Conservation (phyloP, 2,329 filamentous ascomycete genomes). For the Penicillium hordei region DNA sequence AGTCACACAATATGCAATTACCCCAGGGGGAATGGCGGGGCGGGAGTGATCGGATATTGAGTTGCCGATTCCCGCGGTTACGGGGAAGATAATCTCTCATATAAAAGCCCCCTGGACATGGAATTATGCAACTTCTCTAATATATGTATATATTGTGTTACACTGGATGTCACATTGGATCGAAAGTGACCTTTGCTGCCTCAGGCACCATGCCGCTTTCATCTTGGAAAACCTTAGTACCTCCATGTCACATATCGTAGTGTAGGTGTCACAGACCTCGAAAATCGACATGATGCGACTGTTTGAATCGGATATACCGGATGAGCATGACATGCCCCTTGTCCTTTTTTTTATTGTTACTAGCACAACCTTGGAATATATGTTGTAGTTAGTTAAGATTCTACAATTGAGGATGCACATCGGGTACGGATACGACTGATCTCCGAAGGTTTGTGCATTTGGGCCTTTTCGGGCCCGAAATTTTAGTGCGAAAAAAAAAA, state of each 20-base stretch:
- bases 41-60: slow-evolving; percentile 20
- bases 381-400: no score
- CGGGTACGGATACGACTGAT: neutral
- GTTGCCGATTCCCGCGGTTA: slow-evolving; percentile 23
- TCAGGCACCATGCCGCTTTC: slow-evolving; percentile 7
- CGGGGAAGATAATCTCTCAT: neutral
- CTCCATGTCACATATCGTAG: neutral
- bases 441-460: neutral
- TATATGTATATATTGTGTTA: no score
- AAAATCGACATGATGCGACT: neutral
- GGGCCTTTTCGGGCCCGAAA: slow-evolving; percentile 3
- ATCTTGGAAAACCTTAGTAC: neutral
- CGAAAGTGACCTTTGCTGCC: neutral
- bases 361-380: no score
- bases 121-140: no score
- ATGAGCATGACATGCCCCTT: neutral
- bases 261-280: neutral
- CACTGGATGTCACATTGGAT: neutral
- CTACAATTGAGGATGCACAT: no score
- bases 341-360: neutral
- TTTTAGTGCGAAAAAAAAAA: slow-evolving; percentile 7
- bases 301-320: neutral
- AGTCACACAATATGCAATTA: slow-evolving; percentile 6
- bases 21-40: slow-evolving; percentile 13
- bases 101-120: neutral